Conservation (phyloP, 139 green algal genomes). For the Spirogloea muscicola region DNA sequence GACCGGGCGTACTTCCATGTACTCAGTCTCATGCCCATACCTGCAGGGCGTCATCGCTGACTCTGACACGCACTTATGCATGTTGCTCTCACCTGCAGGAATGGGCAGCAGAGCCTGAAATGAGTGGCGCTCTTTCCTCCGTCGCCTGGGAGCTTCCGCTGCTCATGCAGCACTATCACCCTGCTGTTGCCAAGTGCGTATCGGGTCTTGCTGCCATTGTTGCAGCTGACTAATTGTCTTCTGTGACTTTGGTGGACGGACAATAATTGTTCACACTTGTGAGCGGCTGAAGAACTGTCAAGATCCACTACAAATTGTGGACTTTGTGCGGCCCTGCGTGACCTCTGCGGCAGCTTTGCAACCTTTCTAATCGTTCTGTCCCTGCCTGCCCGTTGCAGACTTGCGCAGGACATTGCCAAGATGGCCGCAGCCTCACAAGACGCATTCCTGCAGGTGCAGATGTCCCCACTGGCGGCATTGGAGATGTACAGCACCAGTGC, state of each 20-base stretch:
- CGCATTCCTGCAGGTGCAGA: neutral
- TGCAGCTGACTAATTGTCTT: neutral
- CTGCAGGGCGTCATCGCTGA: neutral
- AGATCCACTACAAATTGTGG: no score
- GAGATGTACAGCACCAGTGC: slow-evolving; percentile 11
- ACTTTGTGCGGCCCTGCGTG: no score
- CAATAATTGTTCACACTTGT: no score
- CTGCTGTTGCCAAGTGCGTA: slow-evolving; percentile 12
- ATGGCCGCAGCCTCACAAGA: neutral
- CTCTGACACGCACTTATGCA: neutral
- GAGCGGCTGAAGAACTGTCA: no score
- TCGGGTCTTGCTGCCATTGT: neutral
- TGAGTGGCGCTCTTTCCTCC: slow-evolving; percentile 21
- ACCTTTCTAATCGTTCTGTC: no score
- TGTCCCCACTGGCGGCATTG: slow-evolving; percentile 7
- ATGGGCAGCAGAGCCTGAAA: slow-evolving; percentile 35
- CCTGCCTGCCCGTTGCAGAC: no score
- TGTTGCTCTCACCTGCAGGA: slow-evolving; percentile 8
- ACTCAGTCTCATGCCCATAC: neutral
- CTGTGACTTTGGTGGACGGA: no score
- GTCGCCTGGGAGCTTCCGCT: slow-evolving; percentile 49
- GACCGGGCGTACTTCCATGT: neutral
- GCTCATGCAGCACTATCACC: slow-evolving; percentile 42
- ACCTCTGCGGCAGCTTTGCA: no score
- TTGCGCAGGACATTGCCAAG: slow-evolving; percentile 6